A percentile compares a stretch with the other conserved stretches of the same genome.
Evolutionary conservation across 31 red algal genomes (phyloP).

Genomic region (Porphyra umbilicalis): DNA sequence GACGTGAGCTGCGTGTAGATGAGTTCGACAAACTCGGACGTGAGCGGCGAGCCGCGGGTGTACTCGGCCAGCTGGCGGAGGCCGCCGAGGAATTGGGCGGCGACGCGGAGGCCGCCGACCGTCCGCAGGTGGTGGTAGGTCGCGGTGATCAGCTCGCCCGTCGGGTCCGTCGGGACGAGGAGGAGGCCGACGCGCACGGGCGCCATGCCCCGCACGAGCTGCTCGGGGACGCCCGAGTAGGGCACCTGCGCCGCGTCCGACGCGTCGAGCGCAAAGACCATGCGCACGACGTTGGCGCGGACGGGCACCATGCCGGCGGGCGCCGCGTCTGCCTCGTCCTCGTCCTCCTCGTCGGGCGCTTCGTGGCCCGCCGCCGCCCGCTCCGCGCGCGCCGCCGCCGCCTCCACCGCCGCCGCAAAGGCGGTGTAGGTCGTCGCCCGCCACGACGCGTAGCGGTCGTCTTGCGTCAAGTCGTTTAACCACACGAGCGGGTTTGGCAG

Average conservation of each 20-base stretch:
- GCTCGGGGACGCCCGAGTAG: constrained; percentile 28
- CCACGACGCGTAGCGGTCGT: constrained; percentile 50
- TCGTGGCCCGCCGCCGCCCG: neutral
- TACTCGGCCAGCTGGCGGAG: constrained; percentile 54
- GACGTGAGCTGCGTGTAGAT: constrained; percentile 33
- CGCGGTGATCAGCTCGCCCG: constrained; percentile 25
- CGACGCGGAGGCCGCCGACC: constrained; percentile 29
- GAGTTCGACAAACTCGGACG: constrained; percentile 40
- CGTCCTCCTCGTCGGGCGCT: neutral
- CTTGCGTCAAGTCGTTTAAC: constrained; percentile 44
- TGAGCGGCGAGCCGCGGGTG: constrained; percentile 8
- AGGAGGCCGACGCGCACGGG: constrained; percentile 40
- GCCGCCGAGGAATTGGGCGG: constrained; percentile 36
- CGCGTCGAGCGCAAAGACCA: constrained; percentile 37
- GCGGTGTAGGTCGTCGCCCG: constrained; percentile 2
- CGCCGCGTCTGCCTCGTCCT: neutral
- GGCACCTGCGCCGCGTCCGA: constrained; percentile 32
- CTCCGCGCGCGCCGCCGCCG: neutral
- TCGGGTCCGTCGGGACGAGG: constrained; percentile 39
- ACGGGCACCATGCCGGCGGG: neutral
- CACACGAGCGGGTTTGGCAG: constrained; percentile 2
- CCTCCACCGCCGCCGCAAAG: constrained; percentile 39
- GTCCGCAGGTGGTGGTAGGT: constrained; percentile 40
- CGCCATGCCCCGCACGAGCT: constrained; percentile 34
- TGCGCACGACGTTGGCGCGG: constrained; percentile 10